Evolutionary conservation across 805 yeast species (phyloP).

Genomic region (Candida lessepsii): DNA sequence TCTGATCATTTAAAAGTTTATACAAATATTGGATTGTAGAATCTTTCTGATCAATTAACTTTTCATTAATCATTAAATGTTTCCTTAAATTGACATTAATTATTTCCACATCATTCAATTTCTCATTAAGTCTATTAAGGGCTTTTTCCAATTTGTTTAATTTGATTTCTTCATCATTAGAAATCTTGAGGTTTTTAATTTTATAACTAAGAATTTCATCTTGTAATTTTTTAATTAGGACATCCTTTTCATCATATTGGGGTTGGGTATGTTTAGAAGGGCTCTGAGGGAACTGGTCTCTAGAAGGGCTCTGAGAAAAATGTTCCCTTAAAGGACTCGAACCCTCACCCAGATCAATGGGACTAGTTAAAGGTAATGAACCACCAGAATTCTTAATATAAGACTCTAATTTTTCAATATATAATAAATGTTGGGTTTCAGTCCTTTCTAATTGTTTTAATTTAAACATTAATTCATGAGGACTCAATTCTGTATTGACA

Average conservation of each 20-base stretch:
- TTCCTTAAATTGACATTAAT: conserved; percentile 57
- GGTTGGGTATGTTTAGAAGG: too few relatives aligned
- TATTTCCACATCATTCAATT: conserved; percentile 59
- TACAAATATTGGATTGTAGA: conserved; percentile 57
- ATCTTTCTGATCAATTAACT: conserved; percentile 57
- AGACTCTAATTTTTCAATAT: conserved; percentile 40
- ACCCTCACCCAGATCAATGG: neutral
- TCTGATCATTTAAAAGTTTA: conserved; percentile 48
- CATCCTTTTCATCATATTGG: conserved; percentile 24
- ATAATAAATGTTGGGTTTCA: conserved; percentile 27
- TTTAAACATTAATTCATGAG: conserved; percentile 46
- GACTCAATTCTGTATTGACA: conserved; percentile 57
- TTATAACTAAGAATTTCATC: conserved; percentile 27
- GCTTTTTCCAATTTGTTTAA: conserved; percentile 56
- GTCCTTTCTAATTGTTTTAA: conserved; percentile 34
- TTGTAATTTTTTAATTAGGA: conserved; percentile 31
- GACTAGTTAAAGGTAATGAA: conserved; percentile 13
- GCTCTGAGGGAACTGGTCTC: too few relatives aligned
- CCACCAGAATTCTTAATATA: conserved; percentile 33
- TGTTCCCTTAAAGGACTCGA: too few relatives aligned
- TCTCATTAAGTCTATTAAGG: conserved; percentile 54
- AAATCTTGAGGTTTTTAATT: conserved; percentile 27
- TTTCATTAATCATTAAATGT: conserved; percentile 54
- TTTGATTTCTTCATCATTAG: conserved; percentile 47
- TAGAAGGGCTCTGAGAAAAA: too few relatives aligned